Evolutionary conservation across 192 early-diverging fungal genomes (phyloP).

Genomic region (Backusella circina): DNA sequence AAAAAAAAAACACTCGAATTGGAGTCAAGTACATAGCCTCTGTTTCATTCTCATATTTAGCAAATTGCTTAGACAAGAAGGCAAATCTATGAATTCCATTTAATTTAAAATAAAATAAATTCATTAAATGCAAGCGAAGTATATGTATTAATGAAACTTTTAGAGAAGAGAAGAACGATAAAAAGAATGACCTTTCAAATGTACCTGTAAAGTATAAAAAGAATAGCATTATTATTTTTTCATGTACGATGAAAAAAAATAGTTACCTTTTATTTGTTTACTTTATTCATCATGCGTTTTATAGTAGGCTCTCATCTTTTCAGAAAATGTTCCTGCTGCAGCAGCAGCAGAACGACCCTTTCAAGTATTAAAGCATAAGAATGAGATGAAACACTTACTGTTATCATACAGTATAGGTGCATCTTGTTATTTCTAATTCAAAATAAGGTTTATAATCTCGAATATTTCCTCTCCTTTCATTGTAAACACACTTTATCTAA

Average conservation of each 20-base stretch:
- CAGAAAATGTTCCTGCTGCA: slow-evolving; percentile 59
- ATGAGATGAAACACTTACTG: background rate
- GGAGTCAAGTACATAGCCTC: background rate
- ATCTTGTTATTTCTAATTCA: slow-evolving; percentile 42
- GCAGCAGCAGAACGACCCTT: slow-evolving; percentile 61
- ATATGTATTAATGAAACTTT: background rate
- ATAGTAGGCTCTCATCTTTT: slow-evolving; percentile 61
- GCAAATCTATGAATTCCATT: background rate
- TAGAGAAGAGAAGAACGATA: background rate
- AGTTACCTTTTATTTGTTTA: background rate
- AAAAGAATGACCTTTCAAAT: slow-evolving; percentile 15
- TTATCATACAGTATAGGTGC: background rate
- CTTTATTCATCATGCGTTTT: slow-evolving; percentile 14
- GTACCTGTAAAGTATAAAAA: slow-evolving; percentile 48
- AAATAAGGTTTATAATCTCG: slow-evolving; percentile 47
- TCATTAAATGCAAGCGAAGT: background rate
- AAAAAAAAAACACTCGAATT: no score
- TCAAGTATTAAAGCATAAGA: slow-evolving; percentile 54
- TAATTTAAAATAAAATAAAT: background rate
- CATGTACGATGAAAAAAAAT: background rate
- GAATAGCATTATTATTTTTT: slow-evolving; percentile 44
- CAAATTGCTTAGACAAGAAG: background rate
- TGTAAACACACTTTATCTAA: slow-evolving; percentile 53
- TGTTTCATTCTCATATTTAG: background rate
- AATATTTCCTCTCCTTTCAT: slow-evolving; percentile 54